Conservation (phyloP, 176 grass and related monocot species). For the Rhynchospora breviuscula region DNA sequence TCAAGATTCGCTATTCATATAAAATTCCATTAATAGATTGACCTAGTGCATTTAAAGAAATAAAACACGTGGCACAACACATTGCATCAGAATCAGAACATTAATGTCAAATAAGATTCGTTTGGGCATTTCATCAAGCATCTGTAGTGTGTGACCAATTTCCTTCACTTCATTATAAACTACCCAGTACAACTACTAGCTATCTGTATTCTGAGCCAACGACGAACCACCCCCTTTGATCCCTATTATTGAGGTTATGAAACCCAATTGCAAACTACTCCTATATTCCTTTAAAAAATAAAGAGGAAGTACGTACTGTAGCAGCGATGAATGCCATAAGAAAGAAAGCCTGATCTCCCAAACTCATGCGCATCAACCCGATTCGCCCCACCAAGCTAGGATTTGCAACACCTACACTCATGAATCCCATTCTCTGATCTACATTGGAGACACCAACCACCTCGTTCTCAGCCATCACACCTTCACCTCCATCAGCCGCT, state of each 20-base stretch:
- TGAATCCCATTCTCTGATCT: neutral
- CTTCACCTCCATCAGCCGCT: neutral
- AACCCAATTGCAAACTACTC: neutral
- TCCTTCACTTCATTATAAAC: neutral
- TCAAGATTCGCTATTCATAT: neutral
- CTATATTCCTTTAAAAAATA: neutral
- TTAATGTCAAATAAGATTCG: neutral
- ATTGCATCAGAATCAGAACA: neutral
- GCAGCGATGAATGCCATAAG: conserved; percentile 46
- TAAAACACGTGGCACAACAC: neutral
- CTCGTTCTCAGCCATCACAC: neutral
- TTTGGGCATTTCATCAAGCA: neutral
- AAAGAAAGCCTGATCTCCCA: conserved; percentile 59
- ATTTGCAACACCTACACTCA: conserved; percentile 37
- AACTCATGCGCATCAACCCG: conserved; percentile 30
- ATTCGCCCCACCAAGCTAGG: conserved; percentile 18
- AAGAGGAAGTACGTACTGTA: conserved; percentile 25
- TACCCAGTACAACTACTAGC: neutral
- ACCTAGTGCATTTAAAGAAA: neutral
- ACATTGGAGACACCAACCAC: neutral
- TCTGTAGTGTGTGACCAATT: neutral
- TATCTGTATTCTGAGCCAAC: neutral
- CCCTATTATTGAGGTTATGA: neutral
- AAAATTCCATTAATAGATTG: neutral
- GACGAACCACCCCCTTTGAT: neutral